Conservation (phyloP, 306 rosid species). For the Cucurbita moschata region DNA sequence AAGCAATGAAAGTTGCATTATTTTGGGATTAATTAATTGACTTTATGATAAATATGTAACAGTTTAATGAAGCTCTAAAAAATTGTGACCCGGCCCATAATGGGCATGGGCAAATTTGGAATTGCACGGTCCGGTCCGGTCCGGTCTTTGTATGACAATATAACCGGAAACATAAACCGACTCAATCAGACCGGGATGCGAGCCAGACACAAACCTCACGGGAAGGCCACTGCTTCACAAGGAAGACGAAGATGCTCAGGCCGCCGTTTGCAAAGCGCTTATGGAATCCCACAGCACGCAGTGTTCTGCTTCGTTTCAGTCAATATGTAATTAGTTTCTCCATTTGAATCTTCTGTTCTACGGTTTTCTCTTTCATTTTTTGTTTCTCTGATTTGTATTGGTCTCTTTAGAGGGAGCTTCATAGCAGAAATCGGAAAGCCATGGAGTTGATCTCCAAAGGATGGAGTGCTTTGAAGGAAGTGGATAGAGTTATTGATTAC, state of each 20-base stretch:
- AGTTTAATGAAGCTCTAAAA: too few relatives aligned
- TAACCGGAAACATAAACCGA: neutral
- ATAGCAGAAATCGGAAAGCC: conserved; percentile 75
- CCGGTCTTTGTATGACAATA: too few relatives aligned
- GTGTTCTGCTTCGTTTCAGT: conserved; percentile 29
- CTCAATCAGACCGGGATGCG: neutral
- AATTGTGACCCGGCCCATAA: too few relatives aligned
- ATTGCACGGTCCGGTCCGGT: too few relatives aligned
- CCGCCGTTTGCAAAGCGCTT: conserved; percentile 20
- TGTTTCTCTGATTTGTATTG: neutral
- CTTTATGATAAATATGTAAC: too few relatives aligned
- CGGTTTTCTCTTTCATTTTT: neutral
- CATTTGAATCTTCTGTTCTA: neutral
- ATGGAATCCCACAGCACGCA: conserved; percentile 10
- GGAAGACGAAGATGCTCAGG: conserved; percentile 22
- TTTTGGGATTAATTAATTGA: too few relatives aligned
- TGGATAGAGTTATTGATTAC: conserved; percentile 77
- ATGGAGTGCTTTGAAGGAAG: conserved; percentile 78
- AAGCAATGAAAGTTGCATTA: too few relatives aligned
- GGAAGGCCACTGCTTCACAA: neutral
- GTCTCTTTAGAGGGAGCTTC: conserved; percentile 47
- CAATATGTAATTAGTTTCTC: conserved; percentile 26
- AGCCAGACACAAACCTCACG: neutral
- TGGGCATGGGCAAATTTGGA: too few relatives aligned
- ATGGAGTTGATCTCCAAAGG: conserved; percentile 80